Base-by-base conservation (phyloP, 1,284 basidiomycete species). In the Rhodotorula sp. region DNA sequence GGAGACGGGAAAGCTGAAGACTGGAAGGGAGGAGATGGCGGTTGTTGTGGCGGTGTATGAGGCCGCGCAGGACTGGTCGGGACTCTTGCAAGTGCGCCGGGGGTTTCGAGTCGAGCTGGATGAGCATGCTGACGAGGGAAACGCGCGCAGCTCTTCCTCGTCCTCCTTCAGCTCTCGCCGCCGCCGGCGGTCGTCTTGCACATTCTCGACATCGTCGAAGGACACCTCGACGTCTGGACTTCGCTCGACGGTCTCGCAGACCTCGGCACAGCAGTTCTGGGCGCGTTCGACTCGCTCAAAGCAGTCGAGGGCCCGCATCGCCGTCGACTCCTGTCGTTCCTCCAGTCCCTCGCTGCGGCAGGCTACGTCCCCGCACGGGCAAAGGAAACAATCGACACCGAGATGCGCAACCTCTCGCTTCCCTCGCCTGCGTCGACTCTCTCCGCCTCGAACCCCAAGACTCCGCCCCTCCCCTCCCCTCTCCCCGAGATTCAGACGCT, bases 401-500 rank as follows among this genome's bases (percentile, higher is more conserved):
- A 63, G 16, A 6, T 15, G 24, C 54, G n/a, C 30, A 16, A 26
- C 11, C 37, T 61, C 18, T 15, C 47, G 6, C 28, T 67, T 62
- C 28, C 48, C 52, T 10, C 57, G 44, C 13, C 44, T 40, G 52
- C 34, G 15, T n/a, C 52, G 46, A 46, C 60, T 11, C 30, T 40
- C 24, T 31, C 55, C n/a, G 55, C 55, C 22, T 44, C 55, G n/a
- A 31, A 31, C 1, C 15, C 55, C 11, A 37, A 56, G 15, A 56
- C 55, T 22, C 62, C 62, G 11, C 37, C 53, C 37, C 40, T 70
- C 37, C 66, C 61, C 16, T 10, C 65, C 24, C 60, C 57, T 10
- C 51, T 69, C 9, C 57, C 60, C 30, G 73, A 75, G 34, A 53
- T 75, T n/a, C 69, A 69, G 24, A 26, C 64, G 2, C 67, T 75